These are phyloP conservation scores for Cenococcum geophilum DNA, from an alignment of 495 filamentous ascomycete species.

Conservation along the genomic window DNA sequence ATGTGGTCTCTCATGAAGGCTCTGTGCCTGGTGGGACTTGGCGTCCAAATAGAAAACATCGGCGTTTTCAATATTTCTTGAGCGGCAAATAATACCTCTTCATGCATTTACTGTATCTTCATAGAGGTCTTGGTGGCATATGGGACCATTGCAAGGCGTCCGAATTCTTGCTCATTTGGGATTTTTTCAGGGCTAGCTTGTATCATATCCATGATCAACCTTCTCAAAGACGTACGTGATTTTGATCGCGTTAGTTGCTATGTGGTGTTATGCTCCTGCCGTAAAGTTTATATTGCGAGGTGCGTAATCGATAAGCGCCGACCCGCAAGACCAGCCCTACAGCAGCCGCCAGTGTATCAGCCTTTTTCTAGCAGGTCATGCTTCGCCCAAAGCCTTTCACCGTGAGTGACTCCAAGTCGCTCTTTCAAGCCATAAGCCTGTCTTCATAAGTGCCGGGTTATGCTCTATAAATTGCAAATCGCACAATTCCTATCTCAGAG, in stretches of 20 bases:
- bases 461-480: neutral
- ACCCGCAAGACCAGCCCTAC: neutral
- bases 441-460: neutral
- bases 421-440: too few species aligned
- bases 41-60: slow-evolving; percentile 4
- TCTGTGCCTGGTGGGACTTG: neutral
- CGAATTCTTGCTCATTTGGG: slow-evolving; percentile 3
- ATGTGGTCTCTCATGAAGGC: neutral
- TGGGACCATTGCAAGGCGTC: slow-evolving; percentile 21
- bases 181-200: slow-evolving; percentile 10
- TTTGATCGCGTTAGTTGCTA: neutral
- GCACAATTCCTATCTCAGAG: slow-evolving; percentile 1
- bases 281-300: slow-evolving; percentile 1
- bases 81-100: slow-evolving; percentile 2
- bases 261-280: neutral
- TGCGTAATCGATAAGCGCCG: slow-evolving; percentile 21
- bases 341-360: neutral
- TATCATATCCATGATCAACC: slow-evolving; percentile 15
- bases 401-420: too few species aligned
- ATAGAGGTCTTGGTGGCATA: slow-evolving; percentile 18
- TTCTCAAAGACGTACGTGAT: neutral
- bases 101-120: slow-evolving; percentile 21
- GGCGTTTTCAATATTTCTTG: slow-evolving; percentile 9
- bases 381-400: too few species aligned
- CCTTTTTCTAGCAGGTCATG: too few species aligned